Evolutionary conservation across 164 flowering plant genomes (phyloP).

Genomic region (Nymphaea colorata): DNA sequence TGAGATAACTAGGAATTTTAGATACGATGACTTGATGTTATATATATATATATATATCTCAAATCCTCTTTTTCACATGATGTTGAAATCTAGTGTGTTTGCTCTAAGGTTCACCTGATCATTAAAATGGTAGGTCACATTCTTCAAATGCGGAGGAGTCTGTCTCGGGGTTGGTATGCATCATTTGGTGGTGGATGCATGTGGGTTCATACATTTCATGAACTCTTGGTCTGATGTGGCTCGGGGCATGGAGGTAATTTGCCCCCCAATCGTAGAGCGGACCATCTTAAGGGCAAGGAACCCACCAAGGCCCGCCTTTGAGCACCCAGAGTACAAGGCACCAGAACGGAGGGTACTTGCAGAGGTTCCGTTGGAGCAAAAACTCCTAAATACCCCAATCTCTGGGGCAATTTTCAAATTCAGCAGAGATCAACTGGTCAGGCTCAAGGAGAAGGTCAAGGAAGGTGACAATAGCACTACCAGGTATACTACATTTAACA

Average conservation of each 20-base stretch:
- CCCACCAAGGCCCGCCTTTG: not conserved
- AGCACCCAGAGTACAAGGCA: not conserved
- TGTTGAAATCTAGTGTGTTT: too few species aligned
- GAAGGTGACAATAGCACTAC: not conserved
- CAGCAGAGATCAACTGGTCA: conserved; percentile 8
- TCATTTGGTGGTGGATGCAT: not conserved
- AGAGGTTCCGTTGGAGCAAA: too few species aligned
- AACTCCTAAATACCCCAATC: not conserved
- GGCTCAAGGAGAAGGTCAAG: conserved; percentile 9
- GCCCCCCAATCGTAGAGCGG: not conserved
- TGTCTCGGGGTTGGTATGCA: not conserved
- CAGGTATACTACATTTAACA: conserved; percentile 8
- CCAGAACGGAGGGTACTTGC: not conserved
- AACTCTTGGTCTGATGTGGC: conserved; percentile 1
- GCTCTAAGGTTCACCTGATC: too few species aligned
- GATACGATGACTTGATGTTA: too few species aligned
- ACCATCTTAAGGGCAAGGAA: not conserved
- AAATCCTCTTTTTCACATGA: too few species aligned
- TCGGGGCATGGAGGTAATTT: not conserved
- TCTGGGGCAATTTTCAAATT: conserved; percentile 5
- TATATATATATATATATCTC: too few species aligned
- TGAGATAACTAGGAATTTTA: too few species aligned
- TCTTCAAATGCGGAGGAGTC: conserved; percentile 4
- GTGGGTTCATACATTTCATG: not conserved
- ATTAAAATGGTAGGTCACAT: too few species aligned